These are phyloP conservation scores for Cladosporium sp. DNA, from an alignment of 2,329 filamentous ascomycete species.

Conservation along the genomic window DNA sequence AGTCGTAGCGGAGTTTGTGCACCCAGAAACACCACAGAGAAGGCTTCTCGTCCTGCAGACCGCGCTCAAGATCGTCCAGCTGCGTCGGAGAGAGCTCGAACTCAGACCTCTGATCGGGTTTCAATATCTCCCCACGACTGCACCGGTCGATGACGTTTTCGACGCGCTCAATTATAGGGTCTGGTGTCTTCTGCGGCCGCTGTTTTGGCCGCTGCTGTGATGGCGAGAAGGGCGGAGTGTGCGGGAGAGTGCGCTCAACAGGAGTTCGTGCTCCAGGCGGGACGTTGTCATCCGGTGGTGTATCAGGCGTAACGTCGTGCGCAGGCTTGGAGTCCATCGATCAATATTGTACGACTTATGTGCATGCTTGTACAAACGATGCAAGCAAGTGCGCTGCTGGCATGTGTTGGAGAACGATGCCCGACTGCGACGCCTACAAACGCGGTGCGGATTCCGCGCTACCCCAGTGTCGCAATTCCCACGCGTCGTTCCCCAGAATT, in stretches of 20 bases:
- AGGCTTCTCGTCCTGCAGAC: background rate
- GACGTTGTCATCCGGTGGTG: background rate
- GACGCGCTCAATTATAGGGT: background rate
- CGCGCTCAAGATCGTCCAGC: background rate
- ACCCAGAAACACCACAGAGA: background rate
- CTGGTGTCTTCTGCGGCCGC: background rate
- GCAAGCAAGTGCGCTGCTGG: background rate
- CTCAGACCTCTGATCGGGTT: background rate
- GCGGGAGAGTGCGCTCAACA: background rate
- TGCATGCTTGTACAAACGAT: background rate
- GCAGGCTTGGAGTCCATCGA: constrained; percentile 2
- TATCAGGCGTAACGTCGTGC: background rate
- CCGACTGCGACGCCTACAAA: background rate
- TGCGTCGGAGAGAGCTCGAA: background rate
- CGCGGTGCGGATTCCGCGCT: background rate
- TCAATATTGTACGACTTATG: constrained; percentile 3
- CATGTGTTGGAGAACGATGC: background rate
- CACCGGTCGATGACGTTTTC: background rate
- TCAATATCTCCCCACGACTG: background rate
- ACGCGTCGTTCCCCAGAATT: background rate
- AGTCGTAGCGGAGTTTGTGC: background rate
- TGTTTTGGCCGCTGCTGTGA: background rate
- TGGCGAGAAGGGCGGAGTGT: background rate
- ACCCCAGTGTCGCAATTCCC: background rate
- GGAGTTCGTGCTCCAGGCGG: background rate